phyloP scores from a whole-genome alignment of 805 yeast species.

The Wickerhamomyces ciferrii region DNA sequence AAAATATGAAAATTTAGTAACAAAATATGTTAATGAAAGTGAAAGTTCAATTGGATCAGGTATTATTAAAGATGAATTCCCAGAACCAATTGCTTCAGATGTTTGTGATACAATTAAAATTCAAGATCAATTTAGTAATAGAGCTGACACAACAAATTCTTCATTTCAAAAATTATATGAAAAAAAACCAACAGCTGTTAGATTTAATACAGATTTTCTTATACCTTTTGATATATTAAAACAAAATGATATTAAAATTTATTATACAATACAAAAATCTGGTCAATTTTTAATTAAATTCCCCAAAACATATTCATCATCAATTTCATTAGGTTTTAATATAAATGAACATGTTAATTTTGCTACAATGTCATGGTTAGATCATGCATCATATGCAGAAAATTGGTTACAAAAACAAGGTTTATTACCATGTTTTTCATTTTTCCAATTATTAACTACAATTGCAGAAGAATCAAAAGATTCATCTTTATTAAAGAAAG shows the following conservation, averaged over 20 bases:
- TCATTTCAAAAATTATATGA: constrained; percentile 15
- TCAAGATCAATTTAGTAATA: constrained; percentile 8
- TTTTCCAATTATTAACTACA: constrained; percentile 40
- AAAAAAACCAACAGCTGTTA: constrained; percentile 7
- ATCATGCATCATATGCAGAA: constrained; percentile 41
- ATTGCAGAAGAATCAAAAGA: constrained; percentile 37
- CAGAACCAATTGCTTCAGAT: constrained; percentile 12
- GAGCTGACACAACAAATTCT: constrained; percentile 10
- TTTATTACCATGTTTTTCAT: constrained; percentile 48
- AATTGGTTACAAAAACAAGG: constrained; percentile 44
- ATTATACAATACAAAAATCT: constrained; percentile 48
- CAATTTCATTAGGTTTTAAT: constrained; percentile 49
- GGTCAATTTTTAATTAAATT: constrained; percentile 57
- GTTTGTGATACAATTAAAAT: constrained; percentile 14
- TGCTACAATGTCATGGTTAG: constrained; percentile 55
- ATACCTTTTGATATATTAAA: constrained; percentile 44
- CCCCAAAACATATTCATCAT: constrained; percentile 49
- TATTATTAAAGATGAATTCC: constrained; percentile 1
- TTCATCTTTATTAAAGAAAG: constrained; percentile 27
- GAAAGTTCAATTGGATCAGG: background rate
- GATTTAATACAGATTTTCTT: constrained; percentile 37
- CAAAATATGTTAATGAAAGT: constrained; percentile 27
- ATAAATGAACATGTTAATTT: constrained; percentile 52
- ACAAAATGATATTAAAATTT: constrained; percentile 42
- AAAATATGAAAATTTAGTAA: constrained; percentile 54